phyloP scores from a whole-genome alignment of 495 filamentous ascomycete genomes.

The Penicillium turbatum region DNA sequence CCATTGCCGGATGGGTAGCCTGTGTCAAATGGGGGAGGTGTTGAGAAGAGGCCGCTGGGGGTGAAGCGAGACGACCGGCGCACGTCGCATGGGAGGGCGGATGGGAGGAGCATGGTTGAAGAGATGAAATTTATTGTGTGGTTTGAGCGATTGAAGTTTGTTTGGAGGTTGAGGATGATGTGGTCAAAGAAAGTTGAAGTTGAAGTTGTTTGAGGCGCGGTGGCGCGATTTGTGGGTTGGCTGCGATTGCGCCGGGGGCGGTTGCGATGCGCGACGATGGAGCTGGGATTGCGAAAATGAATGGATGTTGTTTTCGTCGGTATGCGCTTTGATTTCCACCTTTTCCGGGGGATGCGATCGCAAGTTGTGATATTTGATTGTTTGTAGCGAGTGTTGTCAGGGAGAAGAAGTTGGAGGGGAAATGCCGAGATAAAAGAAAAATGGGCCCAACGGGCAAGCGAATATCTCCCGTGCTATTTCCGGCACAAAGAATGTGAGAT shows the following conservation, averaged over 20 bases:
- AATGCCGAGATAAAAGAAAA: slow-evolving; percentile 24
- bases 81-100: slow-evolving; percentile 65
- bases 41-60: slow-evolving; percentile 60
- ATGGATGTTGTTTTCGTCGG: slow-evolving; percentile 3
- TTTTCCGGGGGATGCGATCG: slow-evolving; percentile 32
- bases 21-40: slow-evolving; percentile 55
- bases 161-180: background rate
- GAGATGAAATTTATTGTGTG: background rate
- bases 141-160: slow-evolving; percentile 3
- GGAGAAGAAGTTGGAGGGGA: slow-evolving; percentile 23
- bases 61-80: slow-evolving; percentile 51
- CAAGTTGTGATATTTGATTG: slow-evolving; percentile 6
- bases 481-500: slow-evolving; percentile 2
- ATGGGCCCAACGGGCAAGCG: slow-evolving; percentile 29
- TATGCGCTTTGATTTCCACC: slow-evolving; percentile 30
- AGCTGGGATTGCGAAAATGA: slow-evolving; percentile 21
- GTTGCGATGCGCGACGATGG: slow-evolving; percentile 26
- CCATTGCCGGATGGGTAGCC: slow-evolving; percentile 50
- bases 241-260: slow-evolving; percentile 36
- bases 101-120: slow-evolving; percentile 63
- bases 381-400: slow-evolving; percentile 21
- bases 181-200: background rate
- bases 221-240: slow-evolving; percentile 23
- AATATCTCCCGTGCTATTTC: slow-evolving; percentile 20
- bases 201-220: slow-evolving; percentile 6